Percentiles rank a stretch among this genome's conserved stretches.
These are phyloP conservation scores for Aspergillus calidoustus DNA, from an alignment of 2,329 filamentous ascomycete genomes.

Conservation along the genomic window DNA sequence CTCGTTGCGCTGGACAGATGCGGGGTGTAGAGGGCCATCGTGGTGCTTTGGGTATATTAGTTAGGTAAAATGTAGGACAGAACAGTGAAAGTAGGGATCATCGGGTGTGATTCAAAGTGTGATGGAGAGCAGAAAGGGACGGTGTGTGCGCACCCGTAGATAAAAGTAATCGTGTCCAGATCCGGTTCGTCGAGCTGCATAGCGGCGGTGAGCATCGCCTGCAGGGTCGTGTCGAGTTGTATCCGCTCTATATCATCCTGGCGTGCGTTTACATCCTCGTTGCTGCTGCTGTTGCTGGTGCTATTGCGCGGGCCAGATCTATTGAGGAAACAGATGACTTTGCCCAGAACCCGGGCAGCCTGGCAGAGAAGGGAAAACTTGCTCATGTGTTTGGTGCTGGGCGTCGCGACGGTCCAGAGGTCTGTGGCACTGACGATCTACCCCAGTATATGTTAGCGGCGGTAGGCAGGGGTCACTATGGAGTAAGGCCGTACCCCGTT, in stretches of 20 bases:
- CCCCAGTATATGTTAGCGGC: background rate
- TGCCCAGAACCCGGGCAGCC: slow-evolving; percentile 17
- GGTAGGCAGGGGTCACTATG: no score
- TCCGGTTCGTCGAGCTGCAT: background rate
- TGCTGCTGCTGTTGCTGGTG: no score
- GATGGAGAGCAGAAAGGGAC: no score
- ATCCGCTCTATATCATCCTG: background rate
- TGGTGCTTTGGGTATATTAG: background rate
- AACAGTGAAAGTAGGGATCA: no score
- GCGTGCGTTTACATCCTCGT: no score
- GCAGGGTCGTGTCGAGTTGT: background rate
- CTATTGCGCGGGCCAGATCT: background rate
- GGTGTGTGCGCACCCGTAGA: background rate
- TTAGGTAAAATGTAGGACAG: background rate
- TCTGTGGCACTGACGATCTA: background rate
- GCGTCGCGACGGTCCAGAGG: background rate
- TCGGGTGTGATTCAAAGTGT: no score
- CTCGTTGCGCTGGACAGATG: background rate
- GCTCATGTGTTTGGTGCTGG: slow-evolving; percentile 28
- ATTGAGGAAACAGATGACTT: background rate
- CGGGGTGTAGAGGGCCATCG: background rate
- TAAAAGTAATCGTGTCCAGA: background rate
- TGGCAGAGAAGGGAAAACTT: slow-evolving; percentile 25
- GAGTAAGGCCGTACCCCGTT: background rate
- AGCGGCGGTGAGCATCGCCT: background rate